phyloP scores from a whole-genome alignment of 1,139 yeast species.

The Candida albicans region DNA sequence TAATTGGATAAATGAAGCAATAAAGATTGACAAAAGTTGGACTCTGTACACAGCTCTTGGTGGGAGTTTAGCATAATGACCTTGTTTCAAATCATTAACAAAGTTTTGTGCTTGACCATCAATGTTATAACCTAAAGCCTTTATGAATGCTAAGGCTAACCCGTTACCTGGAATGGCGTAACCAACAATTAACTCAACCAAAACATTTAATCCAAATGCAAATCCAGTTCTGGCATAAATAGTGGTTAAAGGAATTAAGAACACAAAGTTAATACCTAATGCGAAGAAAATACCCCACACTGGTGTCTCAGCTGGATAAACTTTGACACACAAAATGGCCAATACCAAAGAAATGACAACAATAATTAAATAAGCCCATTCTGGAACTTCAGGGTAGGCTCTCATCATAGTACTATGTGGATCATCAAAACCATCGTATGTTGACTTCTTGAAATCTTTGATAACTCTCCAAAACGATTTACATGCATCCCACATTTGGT shows the following conservation, averaged over 20 bases:
- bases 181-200: constrained; percentile 62
- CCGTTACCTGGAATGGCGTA: constrained; percentile 67
- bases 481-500: constrained; percentile 15
- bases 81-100: constrained; percentile 56
- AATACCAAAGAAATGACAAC: constrained; percentile 45
- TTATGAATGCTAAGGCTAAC: constrained; percentile 56
- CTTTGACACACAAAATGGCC: constrained; percentile 46
- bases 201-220: constrained; percentile 54
- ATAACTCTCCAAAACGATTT: constrained; percentile 7
- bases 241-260: constrained; percentile 50
- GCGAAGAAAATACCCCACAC: constrained; percentile 59
- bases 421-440: constrained; percentile 33
- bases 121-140: constrained; percentile 59
- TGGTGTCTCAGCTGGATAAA: constrained; percentile 48
- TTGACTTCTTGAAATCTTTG: constrained; percentile 10
- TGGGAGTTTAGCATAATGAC: constrained; percentile 58
- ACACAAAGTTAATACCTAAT: constrained; percentile 51
- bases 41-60: constrained; percentile 60
- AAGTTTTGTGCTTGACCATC: constrained; percentile 63
- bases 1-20: constrained; percentile 46
- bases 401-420: constrained; percentile 59
- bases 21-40: constrained; percentile 44
- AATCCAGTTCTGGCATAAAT: constrained; percentile 56
- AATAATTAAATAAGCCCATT: constrained; percentile 53
- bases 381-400: constrained; percentile 60